A percentile compares a stretch with the other conserved stretches of the same genome.
Evolutionary conservation across 2,329 filamentous ascomycete species (phyloP).

Genomic region (Alternaria angustiovoidea): DNA sequence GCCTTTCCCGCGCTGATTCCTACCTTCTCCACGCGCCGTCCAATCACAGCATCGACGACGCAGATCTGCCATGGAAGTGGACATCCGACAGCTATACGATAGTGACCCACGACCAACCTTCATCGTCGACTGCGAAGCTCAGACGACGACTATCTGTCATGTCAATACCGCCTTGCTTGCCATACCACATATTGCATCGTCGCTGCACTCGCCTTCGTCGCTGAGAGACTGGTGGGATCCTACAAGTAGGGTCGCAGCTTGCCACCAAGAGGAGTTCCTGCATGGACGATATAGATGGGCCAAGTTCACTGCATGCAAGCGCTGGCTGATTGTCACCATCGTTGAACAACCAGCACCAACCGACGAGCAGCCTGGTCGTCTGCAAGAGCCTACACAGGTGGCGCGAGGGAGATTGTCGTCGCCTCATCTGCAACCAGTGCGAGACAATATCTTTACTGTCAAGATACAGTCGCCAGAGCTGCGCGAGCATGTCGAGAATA

Average conservation of each 20-base stretch:
- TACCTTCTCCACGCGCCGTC: neutral
- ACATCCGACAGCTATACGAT: conserved; percentile 20
- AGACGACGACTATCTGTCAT: conserved; percentile 10
- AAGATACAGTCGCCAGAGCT: conserved; percentile 19
- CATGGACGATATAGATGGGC: conserved; percentile 20
- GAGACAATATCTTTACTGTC: conserved; percentile 20
- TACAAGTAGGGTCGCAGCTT: conserved; percentile 9
- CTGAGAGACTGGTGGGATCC: conserved; percentile 27
- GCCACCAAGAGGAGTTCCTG: conserved; percentile 13
- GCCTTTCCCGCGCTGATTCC: neutral
- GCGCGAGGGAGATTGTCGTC: neutral
- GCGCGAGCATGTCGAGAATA: conserved; percentile 15
- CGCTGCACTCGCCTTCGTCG: conserved; percentile 12
- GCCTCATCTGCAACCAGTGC: neutral
- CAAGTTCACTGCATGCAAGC: conserved; percentile 14
- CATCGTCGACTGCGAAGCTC: conserved; percentile 17
- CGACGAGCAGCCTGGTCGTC: neutral
- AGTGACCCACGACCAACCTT: conserved; percentile 24
- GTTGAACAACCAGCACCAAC: neutral
- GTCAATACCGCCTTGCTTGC: conserved; percentile 20
- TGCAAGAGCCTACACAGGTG: conserved; percentile 1
- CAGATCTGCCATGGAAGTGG: conserved; percentile 17
- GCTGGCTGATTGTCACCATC: conserved; percentile 18
- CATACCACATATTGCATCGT: conserved; percentile 11
- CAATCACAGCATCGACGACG: conserved; percentile 9